Evolutionary conservation across 225 moss, liverwort and hornwort genomes (phyloP).

Genomic region (Takakia lepidozioides): DNA sequence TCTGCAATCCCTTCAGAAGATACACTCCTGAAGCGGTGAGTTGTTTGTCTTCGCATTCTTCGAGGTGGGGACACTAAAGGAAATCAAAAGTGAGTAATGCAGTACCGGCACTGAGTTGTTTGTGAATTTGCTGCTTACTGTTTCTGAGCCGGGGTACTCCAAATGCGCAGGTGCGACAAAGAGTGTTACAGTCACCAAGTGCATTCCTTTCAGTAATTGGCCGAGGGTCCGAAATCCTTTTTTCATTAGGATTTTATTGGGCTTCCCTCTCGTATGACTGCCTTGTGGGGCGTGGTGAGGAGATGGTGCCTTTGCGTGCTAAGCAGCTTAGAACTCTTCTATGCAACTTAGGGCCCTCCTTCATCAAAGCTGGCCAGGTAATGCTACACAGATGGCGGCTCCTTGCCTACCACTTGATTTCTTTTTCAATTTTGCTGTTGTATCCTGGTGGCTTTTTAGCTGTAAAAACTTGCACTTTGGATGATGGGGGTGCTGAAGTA

Average conservation of each 20-base stretch:
- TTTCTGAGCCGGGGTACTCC: no score
- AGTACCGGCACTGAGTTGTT: no score
- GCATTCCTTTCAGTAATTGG: conserved; percentile 56
- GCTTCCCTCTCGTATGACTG: conserved; percentile 83
- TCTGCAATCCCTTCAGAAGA: conserved; percentile 93
- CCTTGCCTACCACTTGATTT: no score
- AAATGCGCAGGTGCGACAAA: conserved; percentile 61
- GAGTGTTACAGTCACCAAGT: conserved; percentile 55
- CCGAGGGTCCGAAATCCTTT: conserved; percentile 68
- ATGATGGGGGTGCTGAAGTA: no score
- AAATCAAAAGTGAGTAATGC: no score
- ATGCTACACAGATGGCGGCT: no score
- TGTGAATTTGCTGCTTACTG: no score
- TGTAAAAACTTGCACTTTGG: no score
- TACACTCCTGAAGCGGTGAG: conserved; percentile 71
- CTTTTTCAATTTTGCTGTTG: no score
- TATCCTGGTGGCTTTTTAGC: no score
- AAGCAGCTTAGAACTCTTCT: conserved; percentile 79
- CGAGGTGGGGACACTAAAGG: no score
- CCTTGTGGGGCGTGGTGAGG: conserved; percentile 80
- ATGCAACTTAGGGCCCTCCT: conserved; percentile 83
- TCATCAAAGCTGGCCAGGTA: conserved; percentile 98
- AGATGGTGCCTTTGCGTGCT: conserved; percentile 93
- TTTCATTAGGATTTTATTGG: conserved; percentile 79
- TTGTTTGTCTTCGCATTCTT: no score